These are phyloP conservation scores for Aaosphaeria pasadenensis DNA, from an alignment of 2,329 filamentous ascomycete species.

Conservation along the genomic window DNA sequence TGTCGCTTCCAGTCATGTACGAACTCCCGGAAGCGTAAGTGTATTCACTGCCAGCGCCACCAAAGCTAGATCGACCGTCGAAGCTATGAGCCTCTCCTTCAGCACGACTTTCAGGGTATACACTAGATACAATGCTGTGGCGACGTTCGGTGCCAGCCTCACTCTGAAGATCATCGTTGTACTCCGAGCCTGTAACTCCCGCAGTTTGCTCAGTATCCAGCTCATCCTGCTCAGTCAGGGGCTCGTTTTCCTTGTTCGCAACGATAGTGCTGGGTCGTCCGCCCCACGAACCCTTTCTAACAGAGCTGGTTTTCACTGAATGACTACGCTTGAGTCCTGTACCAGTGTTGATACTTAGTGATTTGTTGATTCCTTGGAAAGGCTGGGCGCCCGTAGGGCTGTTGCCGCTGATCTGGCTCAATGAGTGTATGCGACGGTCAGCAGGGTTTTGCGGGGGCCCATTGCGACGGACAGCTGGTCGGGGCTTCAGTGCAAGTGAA, in stretches of 20 bases:
- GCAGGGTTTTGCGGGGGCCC: conserved; percentile 36
- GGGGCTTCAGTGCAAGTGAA: conserved; percentile 50
- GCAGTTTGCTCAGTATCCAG: conserved; percentile 23
- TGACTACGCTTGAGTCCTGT: conserved; percentile 56
- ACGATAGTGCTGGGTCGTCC: conserved; percentile 26
- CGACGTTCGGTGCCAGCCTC: conserved; percentile 41
- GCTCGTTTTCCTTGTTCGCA: conserved; percentile 49
- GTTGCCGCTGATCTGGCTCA: conserved; percentile 86
- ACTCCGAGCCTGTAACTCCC: conserved; percentile 10
- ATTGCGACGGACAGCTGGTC: conserved; percentile 41
- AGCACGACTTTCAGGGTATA: conserved; percentile 35
- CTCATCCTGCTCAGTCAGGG: conserved; percentile 43
- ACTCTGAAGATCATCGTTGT: conserved; percentile 29
- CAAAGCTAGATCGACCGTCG: conserved; percentile 40
- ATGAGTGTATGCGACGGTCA: conserved; percentile 76
- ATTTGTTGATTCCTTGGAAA: conserved; percentile 29
- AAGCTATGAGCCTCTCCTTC: conserved; percentile 1
- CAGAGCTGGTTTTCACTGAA: conserved; percentile 36
- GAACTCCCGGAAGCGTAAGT: conserved; percentile 47
- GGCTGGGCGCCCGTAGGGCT: conserved; percentile 49
- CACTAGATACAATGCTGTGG: conserved; percentile 32
- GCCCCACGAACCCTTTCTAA: conserved; percentile 36
- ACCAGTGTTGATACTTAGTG: conserved; percentile 29
- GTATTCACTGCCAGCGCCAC: conserved; percentile 41
- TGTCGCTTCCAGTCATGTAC: conserved; percentile 48